A percentile compares a stretch with the other conserved stretches of the same genome.
These are phyloP conservation scores for Syzygium malaccense DNA, from an alignment of 441 rosid species.

Conservation along the genomic window DNA sequence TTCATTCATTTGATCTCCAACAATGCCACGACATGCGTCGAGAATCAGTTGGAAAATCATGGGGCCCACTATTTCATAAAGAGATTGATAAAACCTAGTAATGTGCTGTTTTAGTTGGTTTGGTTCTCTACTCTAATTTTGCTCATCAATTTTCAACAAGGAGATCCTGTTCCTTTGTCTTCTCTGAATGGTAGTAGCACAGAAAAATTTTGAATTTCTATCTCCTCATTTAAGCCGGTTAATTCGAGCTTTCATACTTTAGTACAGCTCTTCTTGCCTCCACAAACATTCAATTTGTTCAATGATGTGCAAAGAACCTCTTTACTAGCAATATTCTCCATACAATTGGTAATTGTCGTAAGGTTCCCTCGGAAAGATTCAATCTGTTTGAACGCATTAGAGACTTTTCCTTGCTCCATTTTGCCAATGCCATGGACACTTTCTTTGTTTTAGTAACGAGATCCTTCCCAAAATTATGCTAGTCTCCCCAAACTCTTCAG, in stretches of 20 bases:
- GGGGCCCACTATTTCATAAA: not conserved
- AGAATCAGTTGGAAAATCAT: not conserved
- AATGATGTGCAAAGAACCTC: not conserved
- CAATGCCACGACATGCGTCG: not conserved
- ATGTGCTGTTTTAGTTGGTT: not conserved
- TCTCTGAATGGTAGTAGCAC: fast-evolving
- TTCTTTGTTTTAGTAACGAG: not conserved
- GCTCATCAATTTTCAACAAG: not conserved
- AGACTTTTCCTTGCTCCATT: not conserved
- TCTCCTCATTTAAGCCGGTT: not conserved
- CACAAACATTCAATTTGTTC: not conserved
- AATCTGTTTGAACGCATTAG: not conserved
- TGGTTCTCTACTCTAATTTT: not conserved
- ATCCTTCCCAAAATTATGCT: not conserved
- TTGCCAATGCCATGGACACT: not conserved
- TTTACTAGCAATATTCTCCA: not conserved
- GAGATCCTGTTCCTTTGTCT: not conserved
- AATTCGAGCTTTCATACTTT: fast-evolving
- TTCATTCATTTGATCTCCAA: not conserved
- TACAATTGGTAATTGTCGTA: not conserved
- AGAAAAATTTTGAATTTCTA: not conserved
- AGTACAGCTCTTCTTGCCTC: not conserved
- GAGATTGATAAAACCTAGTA: not conserved
- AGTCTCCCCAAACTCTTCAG: not conserved
- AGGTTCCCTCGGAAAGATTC: fast-evolving